Percentiles rank a stretch among this genome's conserved stretches.
phyloP scores from a whole-genome alignment of 139 green algal species.

The Auxenochlorella pyrenoidosa region DNA sequence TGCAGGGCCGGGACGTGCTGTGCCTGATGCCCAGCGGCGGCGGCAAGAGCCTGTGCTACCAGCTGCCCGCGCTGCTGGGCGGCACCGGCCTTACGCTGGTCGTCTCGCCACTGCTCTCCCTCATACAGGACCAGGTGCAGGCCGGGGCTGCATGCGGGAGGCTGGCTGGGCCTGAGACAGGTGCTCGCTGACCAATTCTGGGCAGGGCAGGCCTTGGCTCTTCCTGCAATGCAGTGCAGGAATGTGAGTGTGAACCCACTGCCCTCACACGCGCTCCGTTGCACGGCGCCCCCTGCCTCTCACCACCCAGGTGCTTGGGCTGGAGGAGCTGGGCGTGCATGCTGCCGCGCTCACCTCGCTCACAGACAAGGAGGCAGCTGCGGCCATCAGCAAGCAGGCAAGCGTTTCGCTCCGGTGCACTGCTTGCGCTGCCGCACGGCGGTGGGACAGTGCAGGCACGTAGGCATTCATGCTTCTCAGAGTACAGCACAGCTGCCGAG shows the following conservation, averaged over 20 bases:
- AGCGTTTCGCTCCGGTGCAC: not conserved
- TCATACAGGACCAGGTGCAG: constrained; percentile 78
- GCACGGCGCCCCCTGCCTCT: not conserved
- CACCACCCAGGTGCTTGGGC: constrained; percentile 41
- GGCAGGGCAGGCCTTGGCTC: not conserved
- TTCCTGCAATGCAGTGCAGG: too few relatives aligned
- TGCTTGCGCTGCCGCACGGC: too few relatives aligned
- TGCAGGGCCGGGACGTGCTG: constrained; percentile 73
- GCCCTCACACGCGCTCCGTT: too few relatives aligned
- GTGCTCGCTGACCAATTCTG: not conserved
- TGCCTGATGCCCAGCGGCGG: constrained; percentile 75
- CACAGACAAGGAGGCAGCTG: constrained; percentile 67
- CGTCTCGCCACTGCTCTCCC: constrained; percentile 70
- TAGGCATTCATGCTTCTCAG: too few relatives aligned
- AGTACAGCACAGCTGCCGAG: not conserved
- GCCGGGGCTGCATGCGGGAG: not conserved
- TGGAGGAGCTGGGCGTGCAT: constrained; percentile 49
- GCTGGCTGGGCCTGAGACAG: not conserved
- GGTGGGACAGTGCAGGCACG: too few relatives aligned
- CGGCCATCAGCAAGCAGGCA: constrained; percentile 39
- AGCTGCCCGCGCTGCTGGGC: constrained; percentile 75
- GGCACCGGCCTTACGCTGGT: constrained; percentile 66
- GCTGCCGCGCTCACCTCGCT: constrained; percentile 64
- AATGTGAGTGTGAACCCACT: too few relatives aligned
- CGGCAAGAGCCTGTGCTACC: constrained; percentile 74